Evolutionary conservation across 495 filamentous ascomycete species (phyloP), one percentile per base, ranked within the genome.

Genomic region (Trichoderma virens): DNA sequence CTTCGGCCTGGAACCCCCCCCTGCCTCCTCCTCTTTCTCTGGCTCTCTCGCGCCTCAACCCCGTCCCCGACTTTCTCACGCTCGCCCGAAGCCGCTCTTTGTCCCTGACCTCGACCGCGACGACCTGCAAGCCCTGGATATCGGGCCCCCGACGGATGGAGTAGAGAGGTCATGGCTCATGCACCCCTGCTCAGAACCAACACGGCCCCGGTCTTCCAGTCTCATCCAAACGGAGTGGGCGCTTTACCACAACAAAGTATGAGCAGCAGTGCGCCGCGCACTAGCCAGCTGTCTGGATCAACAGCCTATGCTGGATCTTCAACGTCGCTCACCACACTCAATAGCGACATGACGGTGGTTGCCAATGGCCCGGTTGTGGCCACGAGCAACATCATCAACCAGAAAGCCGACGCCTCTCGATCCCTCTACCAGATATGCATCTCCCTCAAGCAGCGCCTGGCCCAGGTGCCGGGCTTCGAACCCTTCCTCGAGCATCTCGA

Each of bases 361-460:
- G 62, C 74, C 18, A 83, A 82, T 67, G 85, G 82, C 61, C 85
- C 83, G 56, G 83, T 92, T 64, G 74, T 85, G 64, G 86, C 90
- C 39, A 88, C 88, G 69, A 83, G 90, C 74, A 96, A 93, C 72
- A 95, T 98, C 75, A 95, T 98, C 79, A 98, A 98, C 75, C 88
- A 90, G 71, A 87, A 85, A 65, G 95, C 92, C 74, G 93, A 94
- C 71, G 89, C 91, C 67, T 88, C 88, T 62, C 83, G 86, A 56
- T 96, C 92, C 25, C 86, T 98, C 34, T 98, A 95, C 71, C 94
- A 98, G 75, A 96, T 93, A 73, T 97, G 95, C 75, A 82, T 94
- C 63, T 85, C 87, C 64, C 78, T 98, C 59, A 88, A 88, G 74
- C 84, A 86, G 73, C 84, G 95, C 64, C 79, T 98, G 63, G 83